Evolutionary conservation across 2,329 filamentous ascomycete genomes (phyloP).

Genomic region (Fusarium drepaniforme): DNA sequence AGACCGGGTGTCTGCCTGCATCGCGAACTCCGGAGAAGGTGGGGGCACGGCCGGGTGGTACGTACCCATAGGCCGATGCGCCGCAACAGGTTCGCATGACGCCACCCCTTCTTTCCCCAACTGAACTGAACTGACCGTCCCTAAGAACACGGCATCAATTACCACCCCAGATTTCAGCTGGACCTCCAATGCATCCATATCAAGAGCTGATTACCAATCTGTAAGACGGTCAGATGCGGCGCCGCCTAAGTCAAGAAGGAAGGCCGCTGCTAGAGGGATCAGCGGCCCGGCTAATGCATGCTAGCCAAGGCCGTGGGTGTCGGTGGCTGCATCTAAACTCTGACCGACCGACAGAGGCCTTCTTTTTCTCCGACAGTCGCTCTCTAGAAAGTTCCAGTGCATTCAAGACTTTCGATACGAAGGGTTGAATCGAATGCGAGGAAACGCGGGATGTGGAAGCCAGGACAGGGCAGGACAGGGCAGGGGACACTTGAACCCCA

Average conservation of each 20-base stretch:
- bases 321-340: slow-evolving; percentile 37
- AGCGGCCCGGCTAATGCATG: slow-evolving; percentile 20
- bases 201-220: slow-evolving; percentile 38
- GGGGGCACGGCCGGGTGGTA: slow-evolving; percentile 18
- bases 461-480: neutral
- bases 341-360: slow-evolving; percentile 21
- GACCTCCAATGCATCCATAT: slow-evolving; percentile 19
- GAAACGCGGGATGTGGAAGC: neutral
- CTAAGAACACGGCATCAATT: neutral
- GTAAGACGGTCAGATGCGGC: slow-evolving; percentile 22
- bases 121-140: neutral
- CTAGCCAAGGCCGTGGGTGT: slow-evolving; percentile 7
- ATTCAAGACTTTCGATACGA: slow-evolving; percentile 20
- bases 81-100: slow-evolving; percentile 21
- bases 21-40: slow-evolving; percentile 14
- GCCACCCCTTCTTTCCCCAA: slow-evolving; percentile 16
- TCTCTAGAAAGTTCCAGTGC: slow-evolving; percentile 41
- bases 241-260: slow-evolving; percentile 6
- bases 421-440: neutral
- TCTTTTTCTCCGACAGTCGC: slow-evolving; percentile 9
- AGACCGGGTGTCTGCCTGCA: neutral
- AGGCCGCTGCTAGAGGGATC: slow-evolving; percentile 30
- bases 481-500: neutral
- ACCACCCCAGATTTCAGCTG: slow-evolving; percentile 27
- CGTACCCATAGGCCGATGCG: neutral